Percentiles rank a stretch among this genome's conserved stretches.
These are phyloP conservation scores for Xylaria intraflava DNA, from an alignment of 495 filamentous ascomycete genomes.

Conservation along the genomic window DNA sequence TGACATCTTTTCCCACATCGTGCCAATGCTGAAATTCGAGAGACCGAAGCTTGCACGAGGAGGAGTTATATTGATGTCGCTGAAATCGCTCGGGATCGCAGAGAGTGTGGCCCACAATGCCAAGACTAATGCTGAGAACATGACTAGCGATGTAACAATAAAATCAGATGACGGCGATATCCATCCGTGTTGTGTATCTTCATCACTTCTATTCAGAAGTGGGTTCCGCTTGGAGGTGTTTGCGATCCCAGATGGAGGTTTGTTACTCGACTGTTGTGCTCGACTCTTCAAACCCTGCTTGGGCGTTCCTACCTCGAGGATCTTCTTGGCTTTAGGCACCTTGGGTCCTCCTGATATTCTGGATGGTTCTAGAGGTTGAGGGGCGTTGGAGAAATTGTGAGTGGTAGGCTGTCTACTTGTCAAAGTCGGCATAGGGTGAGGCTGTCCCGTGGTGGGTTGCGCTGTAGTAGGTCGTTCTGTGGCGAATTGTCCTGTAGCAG, in stretches of 20 bases:
- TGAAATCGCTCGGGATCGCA: background rate
- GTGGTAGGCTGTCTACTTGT: background rate
- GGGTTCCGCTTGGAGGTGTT: background rate
- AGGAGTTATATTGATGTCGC: background rate
- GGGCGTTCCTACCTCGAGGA: background rate
- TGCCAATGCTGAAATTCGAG: background rate
- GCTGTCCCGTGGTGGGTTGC: background rate
- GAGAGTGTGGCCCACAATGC: background rate
- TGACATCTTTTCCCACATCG: constrained; percentile 5
- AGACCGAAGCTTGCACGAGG: background rate
- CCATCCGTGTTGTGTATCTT: background rate
- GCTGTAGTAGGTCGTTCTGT: background rate
- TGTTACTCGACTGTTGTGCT: background rate
- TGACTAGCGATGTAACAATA: background rate
- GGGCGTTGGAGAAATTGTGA: background rate
- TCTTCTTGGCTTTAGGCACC: background rate
- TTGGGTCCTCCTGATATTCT: background rate
- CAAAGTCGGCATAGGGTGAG: background rate
- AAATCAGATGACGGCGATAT: background rate
- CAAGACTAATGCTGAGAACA: background rate
- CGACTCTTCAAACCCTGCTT: background rate
- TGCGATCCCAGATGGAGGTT: background rate
- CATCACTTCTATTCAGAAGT: background rate
- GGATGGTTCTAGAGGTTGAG: background rate
- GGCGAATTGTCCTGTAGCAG: background rate